Evolutionary conservation across 257 asterid species (phyloP).

Genomic region (Capsicum pubescens): DNA sequence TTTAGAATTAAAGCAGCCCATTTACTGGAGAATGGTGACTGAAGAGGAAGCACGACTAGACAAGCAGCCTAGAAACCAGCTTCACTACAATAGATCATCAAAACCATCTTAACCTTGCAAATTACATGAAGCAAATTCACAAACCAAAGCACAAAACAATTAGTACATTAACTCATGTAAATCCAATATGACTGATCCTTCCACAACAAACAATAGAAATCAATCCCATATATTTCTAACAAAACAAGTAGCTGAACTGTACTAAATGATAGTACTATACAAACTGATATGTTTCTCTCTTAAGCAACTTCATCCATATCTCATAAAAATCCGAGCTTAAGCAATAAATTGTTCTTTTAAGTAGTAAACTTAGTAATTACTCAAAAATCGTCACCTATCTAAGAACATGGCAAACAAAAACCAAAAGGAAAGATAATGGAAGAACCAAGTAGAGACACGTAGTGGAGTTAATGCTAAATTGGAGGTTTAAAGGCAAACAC

Average conservation of each 20-base stretch:
- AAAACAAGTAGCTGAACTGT: conserved; percentile 2
- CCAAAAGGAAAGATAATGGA: not conserved
- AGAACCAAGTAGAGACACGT: too few species aligned
- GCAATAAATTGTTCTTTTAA: not conserved
- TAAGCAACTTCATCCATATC: not conserved
- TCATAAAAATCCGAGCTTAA: not conserved
- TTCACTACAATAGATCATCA: conserved; percentile 65
- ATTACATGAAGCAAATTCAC: conserved; percentile 39
- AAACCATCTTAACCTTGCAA: conserved; percentile 75
- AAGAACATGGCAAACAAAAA: not conserved
- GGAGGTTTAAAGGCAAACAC: too few species aligned
- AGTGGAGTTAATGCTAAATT: too few species aligned
- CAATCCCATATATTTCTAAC: not conserved
- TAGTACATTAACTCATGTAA: conserved; percentile 9
- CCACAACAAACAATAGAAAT: not conserved
- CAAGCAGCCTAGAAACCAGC: conserved; percentile 52
- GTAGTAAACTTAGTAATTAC: not conserved
- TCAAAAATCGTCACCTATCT: not conserved
- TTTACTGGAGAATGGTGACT: conserved; percentile 44
- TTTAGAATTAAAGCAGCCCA: conserved; percentile 94
- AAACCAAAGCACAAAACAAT: conserved; percentile 30
- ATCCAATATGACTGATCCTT: not conserved
- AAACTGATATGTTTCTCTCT: not conserved
- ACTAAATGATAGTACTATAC: not conserved
- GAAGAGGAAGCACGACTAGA: conserved; percentile 48